These are phyloP conservation scores for Gynandropsis gynandra DNA, from an alignment of 345 rosid genomes.

Conservation along the genomic window DNA sequence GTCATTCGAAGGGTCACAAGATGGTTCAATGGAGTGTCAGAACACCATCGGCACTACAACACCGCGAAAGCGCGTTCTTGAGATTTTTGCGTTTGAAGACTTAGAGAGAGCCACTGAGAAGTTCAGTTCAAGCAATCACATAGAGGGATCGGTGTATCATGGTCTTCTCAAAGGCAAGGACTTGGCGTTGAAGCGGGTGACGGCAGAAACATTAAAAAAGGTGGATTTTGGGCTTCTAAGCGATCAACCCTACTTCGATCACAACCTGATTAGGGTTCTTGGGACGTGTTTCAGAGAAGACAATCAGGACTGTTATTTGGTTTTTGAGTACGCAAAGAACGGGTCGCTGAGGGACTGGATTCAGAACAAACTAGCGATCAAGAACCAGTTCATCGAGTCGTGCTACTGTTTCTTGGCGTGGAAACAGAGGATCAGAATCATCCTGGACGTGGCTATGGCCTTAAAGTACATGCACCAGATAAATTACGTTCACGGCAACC, in stretches of 20 bases:
- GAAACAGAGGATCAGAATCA: conserved; percentile 80
- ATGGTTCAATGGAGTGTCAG: conserved; percentile 38
- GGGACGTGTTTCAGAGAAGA: conserved; percentile 54
- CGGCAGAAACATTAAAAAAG: conserved; percentile 32
- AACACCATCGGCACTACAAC: conserved; percentile 29
- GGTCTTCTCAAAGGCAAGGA: conserved; percentile 76
- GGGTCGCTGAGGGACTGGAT: conserved; percentile 91
- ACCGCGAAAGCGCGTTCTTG: conserved; percentile 39
- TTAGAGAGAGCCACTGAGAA: conserved; percentile 71
- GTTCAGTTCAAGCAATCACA: conserved; percentile 62
- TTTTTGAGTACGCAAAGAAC: conserved; percentile 75
- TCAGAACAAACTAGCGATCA: conserved; percentile 84
- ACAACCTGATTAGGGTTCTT: conserved; percentile 63
- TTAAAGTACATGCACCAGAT: conserved; percentile 82
- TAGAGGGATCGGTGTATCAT: conserved; percentile 68
- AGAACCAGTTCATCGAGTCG: conserved; percentile 86
- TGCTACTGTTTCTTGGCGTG: conserved; percentile 85
- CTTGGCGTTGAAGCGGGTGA: conserved; percentile 55
- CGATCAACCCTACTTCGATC: conserved; percentile 54
- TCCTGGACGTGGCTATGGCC: conserved; percentile 78
- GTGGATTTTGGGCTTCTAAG: conserved; percentile 43
- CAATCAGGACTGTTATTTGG: conserved; percentile 36
- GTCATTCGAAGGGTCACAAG: conserved; percentile 72
- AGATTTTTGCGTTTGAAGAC: conserved; percentile 52
- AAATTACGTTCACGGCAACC: conserved; percentile 58